Evolutionary conservation across 2,329 filamentous ascomycete species (phyloP), one percentile per base, ranked within the genome.

Genomic region (Byssochlamys sp.): DNA sequence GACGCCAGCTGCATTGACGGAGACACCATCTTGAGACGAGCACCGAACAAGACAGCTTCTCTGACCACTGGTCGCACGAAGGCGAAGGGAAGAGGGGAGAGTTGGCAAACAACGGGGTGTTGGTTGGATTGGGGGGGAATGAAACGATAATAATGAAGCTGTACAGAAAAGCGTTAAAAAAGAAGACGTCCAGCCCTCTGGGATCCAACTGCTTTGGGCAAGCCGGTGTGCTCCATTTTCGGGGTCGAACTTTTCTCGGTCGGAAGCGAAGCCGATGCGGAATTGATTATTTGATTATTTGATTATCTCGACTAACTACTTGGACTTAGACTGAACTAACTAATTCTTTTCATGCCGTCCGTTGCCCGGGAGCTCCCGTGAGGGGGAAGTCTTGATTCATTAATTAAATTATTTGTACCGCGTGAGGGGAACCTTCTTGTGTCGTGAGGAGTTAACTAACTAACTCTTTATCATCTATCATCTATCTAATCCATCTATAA

Each of bases 41-140:
- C 60, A 71, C 66, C 60, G 68, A 62, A 60, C 63, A n/a, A 67
- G 67, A 67, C 67, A 66, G 70, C 70, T 31, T 70, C 72, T 72
- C n/a, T 14, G 19, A 25, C 52, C 25, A 31, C 25, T 29, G n/a
- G 29, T 53, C 45, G 54, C 35, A 51, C 49, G 10, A 26, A 9
- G 49, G 49, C 49, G 49, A 51, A 24, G 12, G 14, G 49, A 28
- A n/a, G 49, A 51, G 49, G 2, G 49, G 49, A 51, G 49, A 51
- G 49, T 10, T 45, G 3, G 9, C 19, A 45, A 51, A 28, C 24
- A 28, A 2, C 4, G 19, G 24, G 25, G 24, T 19, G 19, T 19
- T 19, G 19, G 19, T 19, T 19, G 19, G 9, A 14, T 12, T n/a
- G 14, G 19, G 49, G 49, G 14, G 24, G 14, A 14, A 6, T 19